Base-by-base conservation (phyloP, 148 eudicot genomes). In the Camellia japonica region DNA sequence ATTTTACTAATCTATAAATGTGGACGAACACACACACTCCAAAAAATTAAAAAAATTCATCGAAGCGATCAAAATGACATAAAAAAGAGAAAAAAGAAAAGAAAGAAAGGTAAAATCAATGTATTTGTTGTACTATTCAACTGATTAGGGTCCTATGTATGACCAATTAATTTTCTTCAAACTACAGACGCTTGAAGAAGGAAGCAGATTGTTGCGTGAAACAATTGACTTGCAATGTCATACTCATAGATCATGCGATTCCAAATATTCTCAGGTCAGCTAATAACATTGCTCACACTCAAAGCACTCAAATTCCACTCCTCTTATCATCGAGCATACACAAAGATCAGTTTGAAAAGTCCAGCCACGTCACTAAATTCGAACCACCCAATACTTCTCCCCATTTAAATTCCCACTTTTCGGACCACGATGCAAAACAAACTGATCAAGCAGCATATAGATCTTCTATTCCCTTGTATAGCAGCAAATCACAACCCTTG, bases 101-200 rank as follows among this genome's bases (percentile, higher is more conserved):
- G 30, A 23, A 23, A 23, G 30, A 23, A 23, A 23, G 30, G 30
- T 23, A 0, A 23, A 23, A 0, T 23, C 30, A 0, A 23, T 23
- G 30, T 23, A 23, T 23, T 23, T 23, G 30, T 23, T 23, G 30
- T 23, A 23, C 0, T 23, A 23, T 23, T 23, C 30, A 23, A 23
- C 30, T 23, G 30, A 23, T 23, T 23, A 23, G 30, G 30, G 30
- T 23, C 30, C 30, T 23, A 23, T 23, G 30, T 23, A 23, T 23
- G 30, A 23, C 30, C 30, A n/a, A 16, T 71, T 4, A 9, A 71
- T 49, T n/a, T 23, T 47, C 15, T 44, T 4, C 0, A 46, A 46
- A 47, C 38, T 49, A 42, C 82, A 79, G 82, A 30, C 75, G 76
- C 67, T 62, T 79, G 60, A 79, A 79, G 60, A 72, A 71, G 69